Evolutionary conservation across 306 rosid genomes (phyloP).

Genomic region (Dalbergia oliveri): DNA sequence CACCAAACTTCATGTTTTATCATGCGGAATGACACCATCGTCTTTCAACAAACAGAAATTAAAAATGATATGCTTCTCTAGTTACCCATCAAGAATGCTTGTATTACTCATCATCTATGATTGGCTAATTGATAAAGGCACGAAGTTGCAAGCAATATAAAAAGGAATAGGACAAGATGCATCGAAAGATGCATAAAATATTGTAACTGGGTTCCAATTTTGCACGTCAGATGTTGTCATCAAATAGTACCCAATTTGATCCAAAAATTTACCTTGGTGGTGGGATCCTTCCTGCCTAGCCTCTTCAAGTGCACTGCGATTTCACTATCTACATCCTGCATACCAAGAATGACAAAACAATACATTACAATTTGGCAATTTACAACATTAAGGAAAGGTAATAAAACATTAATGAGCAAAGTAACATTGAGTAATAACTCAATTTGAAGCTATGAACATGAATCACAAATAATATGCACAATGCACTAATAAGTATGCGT

Average conservation of each 20-base stretch:
- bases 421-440: background rate
- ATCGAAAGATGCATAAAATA: slow-evolving; percentile 26
- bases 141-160: background rate
- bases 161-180: background rate
- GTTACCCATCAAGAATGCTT: slow-evolving; percentile 17
- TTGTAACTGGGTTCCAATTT: slow-evolving; percentile 12
- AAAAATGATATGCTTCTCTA: slow-evolving; percentile 20
- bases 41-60: slow-evolving; percentile 18
- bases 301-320: slow-evolving; percentile 90
- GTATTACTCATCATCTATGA: slow-evolving; percentile 15
- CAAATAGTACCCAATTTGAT: slow-evolving; percentile 2
- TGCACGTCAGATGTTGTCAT: slow-evolving; percentile 4
- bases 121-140: background rate
- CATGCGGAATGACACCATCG: background rate
- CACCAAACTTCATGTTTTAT: slow-evolving; percentile 14
- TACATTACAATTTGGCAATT: background rate
- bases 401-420: slow-evolving; percentile 1
- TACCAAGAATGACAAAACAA: slow-evolving; percentile 21
- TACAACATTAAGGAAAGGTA: background rate
- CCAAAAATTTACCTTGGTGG: slow-evolving; percentile 76
- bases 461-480: background rate
- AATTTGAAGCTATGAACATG: slow-evolving; percentile 17
- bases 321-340: slow-evolving; percentile 90
- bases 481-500: background rate
- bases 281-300: slow-evolving; percentile 91